These are phyloP conservation scores for Botrytis fragariae DNA, from an alignment of 2,329 filamentous ascomycete species.

Conservation along the genomic window DNA sequence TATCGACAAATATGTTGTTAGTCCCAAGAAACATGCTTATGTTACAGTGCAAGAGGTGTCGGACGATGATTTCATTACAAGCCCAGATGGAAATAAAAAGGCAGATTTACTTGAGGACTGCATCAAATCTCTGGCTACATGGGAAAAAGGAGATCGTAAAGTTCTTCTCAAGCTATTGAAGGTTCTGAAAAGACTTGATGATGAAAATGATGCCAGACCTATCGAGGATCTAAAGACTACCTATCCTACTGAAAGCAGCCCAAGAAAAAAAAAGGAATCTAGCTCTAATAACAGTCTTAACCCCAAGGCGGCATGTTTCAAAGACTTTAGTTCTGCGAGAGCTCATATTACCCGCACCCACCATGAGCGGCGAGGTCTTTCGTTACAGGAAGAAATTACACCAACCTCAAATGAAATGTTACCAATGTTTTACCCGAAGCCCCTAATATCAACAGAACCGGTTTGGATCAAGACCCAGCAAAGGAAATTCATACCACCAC, in stretches of 20 bases:
- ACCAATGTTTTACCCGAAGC: conserved; percentile 10
- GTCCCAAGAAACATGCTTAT: neutral
- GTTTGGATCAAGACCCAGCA: conserved; percentile 11
- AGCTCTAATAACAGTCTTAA: conserved; percentile 23
- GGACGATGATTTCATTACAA: neutral
- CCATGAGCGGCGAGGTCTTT: neutral
- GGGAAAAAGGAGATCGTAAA: conserved; percentile 27
- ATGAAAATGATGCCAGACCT: neutral
- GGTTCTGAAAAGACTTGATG: conserved; percentile 25
- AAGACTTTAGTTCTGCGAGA: conserved; percentile 17
- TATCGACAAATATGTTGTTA: neutral
- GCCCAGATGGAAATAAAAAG: neutral
- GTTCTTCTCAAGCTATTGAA: conserved; percentile 28
- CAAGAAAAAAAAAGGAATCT: neutral
- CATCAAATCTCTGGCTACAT: conserved; percentile 24
- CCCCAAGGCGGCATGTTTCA: conserved; percentile 27
- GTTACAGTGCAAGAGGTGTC: neutral
- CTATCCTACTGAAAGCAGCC: neutral
- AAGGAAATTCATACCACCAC: neutral
- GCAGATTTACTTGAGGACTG: conserved; percentile 17
- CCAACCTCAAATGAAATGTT: conserved; percentile 3
- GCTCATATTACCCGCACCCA: conserved; percentile 6
- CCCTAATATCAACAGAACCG: neutral
- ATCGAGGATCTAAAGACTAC: neutral
- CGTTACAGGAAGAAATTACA: conserved; percentile 1